A percentile compares a stretch with the other conserved stretches of the same genome.
phyloP scores from a whole-genome alignment of 2,329 filamentous ascomycete genomes.

The Cytospora leucostoma region DNA sequence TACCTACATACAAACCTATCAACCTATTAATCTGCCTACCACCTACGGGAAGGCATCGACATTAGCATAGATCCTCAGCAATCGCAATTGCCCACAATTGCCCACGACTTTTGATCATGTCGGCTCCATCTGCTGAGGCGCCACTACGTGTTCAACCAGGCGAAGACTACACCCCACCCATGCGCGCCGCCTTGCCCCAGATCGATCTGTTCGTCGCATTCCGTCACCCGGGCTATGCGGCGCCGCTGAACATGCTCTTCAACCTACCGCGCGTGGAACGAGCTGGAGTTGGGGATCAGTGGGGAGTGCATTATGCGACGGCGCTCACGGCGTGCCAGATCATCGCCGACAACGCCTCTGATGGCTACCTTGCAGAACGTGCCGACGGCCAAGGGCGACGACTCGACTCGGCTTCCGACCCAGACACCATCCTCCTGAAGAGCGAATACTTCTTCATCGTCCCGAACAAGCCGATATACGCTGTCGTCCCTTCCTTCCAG shows the following conservation, averaged over 20 bases:
- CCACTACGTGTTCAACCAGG: not conserved
- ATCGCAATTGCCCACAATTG: too few species aligned
- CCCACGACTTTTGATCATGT: too few species aligned
- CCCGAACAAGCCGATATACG: slow-evolving; percentile 8
- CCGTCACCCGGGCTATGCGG: slow-evolving; percentile 5
- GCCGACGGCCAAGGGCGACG: slow-evolving; percentile 3
- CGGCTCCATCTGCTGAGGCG: too few species aligned
- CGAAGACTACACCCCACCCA: not conserved
- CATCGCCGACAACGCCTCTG: slow-evolving; percentile 8
- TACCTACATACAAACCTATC: too few species aligned
- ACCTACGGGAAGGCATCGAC: too few species aligned
- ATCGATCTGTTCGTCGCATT: not conserved
- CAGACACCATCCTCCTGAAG: not conserved
- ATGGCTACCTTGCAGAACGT: slow-evolving; percentile 4
- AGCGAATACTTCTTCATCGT: slow-evolving; percentile 9
- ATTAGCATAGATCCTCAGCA: too few species aligned
- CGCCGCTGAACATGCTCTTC: slow-evolving; percentile 10
- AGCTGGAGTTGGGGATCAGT: not conserved
- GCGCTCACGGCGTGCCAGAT: slow-evolving; percentile 9
- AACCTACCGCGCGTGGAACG: slow-evolving; percentile 1
- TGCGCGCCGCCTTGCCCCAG: slow-evolving; percentile 3
- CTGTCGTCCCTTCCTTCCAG: slow-evolving; percentile 11
- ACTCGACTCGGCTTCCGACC: not conserved
- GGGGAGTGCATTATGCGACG: slow-evolving; percentile 3
- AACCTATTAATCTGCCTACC: too few species aligned